Percentiles rank a stretch among this genome's conserved stretches.
Evolutionary conservation across 331 rosid genomes (phyloP).

Genomic region (Malus hybrid): DNA sequence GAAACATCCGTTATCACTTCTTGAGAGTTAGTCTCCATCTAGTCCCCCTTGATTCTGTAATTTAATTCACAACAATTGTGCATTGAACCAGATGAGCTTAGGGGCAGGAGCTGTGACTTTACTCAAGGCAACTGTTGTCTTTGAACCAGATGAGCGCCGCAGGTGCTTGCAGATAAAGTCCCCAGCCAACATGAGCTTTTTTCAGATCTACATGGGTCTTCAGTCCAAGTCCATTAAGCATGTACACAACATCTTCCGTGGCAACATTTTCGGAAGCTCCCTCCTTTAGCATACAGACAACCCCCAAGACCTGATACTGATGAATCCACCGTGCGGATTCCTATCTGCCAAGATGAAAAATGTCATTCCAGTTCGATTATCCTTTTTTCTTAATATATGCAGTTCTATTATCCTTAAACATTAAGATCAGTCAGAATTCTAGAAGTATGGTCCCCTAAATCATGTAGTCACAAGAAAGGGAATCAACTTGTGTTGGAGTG

Average conservation of each 20-base stretch:
- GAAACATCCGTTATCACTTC: no score
- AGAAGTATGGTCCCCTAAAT: no score
- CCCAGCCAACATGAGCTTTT: slow-evolving; percentile 65
- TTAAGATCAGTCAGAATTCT: background rate
- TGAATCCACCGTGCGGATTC: slow-evolving; percentile 73
- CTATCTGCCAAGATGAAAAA: slow-evolving; percentile 33
- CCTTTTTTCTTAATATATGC: no score
- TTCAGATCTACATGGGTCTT: slow-evolving; percentile 58
- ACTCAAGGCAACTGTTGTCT: slow-evolving; percentile 56
- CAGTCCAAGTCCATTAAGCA: slow-evolving; percentile 72
- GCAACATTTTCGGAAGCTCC: slow-evolving; percentile 88
- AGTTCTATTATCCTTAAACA: background rate
- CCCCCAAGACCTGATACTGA: slow-evolving; percentile 89
- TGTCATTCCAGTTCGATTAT: background rate
- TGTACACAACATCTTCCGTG: slow-evolving; percentile 84
- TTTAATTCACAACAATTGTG: no score
- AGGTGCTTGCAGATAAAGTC: slow-evolving; percentile 72
- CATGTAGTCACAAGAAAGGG: background rate
- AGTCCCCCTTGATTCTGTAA: no score
- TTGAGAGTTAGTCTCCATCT: no score
- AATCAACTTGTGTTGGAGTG: background rate
- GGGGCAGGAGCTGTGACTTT: slow-evolving; percentile 40
- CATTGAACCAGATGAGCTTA: slow-evolving; percentile 25
- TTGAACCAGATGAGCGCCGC: slow-evolving; percentile 68
- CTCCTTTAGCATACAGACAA: slow-evolving; percentile 89